Evolutionary conservation across 768 basidiomycete genomes (phyloP), one percentile per base, ranked within the genome.

Genomic region (Chalciporus piperatus): DNA sequence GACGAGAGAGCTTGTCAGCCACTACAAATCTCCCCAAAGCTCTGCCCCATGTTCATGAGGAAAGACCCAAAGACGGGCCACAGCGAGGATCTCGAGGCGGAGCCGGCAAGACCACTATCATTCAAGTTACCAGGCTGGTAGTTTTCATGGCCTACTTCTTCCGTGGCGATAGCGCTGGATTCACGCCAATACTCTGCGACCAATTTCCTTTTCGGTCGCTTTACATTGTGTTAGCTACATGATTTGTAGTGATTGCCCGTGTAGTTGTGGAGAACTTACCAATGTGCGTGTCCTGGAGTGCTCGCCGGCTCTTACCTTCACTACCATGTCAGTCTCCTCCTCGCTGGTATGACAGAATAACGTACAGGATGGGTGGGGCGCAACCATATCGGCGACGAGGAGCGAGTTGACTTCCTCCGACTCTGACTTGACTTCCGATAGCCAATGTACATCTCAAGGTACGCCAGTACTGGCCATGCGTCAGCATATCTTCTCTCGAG

Each of bases 381-480:
- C 35, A n/a, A 37, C 35, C 6, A 16, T 6, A 3, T 37, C 35
- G 5, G n/a, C 16, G 35, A 32, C 1, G 32, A 2, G 13, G 32
- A n/a, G 35, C n/a, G 16, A 37, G 35, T 37, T n/a, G 35, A 32
- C 32, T 32, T 32, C 27, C 27, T 27, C n/a, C n/a, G n/a, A 6
- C 6, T 27, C 9, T 27, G 27, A 27, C 3, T 7, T 27, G 27
- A 9, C 7, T 7, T 13, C 7, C 30, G 30, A 32, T 12, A 12
- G 30, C 4, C 13, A 1, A 63, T 23, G 33, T 64, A 53, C 14
- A 51, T 20, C 11, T 54, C 54, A 6, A 52, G 33, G 53, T 62
- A 62, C 33, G 50, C 55, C 23, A 59, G 10, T 6, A 59, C 51
- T 2, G 52, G 50, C 59, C 62, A 63, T 0, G 43, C 40, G 23